Evolutionary conservation across 1,284 basidiomycete species (phyloP).

Genomic region (Lentinula novae-zelandiae): DNA sequence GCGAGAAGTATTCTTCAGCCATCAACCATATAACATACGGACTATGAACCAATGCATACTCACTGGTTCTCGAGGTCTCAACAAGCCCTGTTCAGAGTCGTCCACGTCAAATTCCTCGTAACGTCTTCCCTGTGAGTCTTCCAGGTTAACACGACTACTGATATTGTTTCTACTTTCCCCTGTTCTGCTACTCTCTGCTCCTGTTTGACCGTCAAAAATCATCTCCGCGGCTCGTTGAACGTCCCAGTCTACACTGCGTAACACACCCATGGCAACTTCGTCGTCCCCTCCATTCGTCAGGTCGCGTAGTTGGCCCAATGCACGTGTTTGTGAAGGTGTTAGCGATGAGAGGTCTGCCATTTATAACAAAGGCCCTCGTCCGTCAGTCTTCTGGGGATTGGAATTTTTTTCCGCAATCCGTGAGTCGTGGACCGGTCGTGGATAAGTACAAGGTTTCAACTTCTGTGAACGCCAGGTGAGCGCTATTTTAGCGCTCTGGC

Average conservation of each 20-base stretch:
- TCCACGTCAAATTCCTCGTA: slow-evolving; percentile 48
- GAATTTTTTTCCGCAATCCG: no score
- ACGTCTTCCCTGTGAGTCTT: slow-evolving; percentile 2
- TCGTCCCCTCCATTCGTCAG: slow-evolving; percentile 56
- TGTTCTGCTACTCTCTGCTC: slow-evolving; percentile 14
- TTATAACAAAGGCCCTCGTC: neutral
- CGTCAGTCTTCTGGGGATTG: no score
- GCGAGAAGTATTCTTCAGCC: slow-evolving; percentile 8
- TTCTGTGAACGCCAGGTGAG: no score
- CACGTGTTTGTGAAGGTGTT: slow-evolving; percentile 36
- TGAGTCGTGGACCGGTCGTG: no score
- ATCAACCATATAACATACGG: neutral
- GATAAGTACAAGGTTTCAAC: no score
- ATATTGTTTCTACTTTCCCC: neutral
- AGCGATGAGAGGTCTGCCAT: neutral
- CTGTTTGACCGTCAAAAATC: slow-evolving; percentile 41
- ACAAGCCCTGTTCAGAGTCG: slow-evolving; percentile 40
- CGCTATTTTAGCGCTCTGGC: no score
- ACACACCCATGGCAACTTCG: slow-evolving; percentile 52
- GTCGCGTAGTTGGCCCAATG: slow-evolving; percentile 50
- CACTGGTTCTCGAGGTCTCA: neutral
- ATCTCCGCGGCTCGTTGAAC: slow-evolving; percentile 62
- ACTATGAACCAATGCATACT: neutral
- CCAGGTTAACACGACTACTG: neutral
- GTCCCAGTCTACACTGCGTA: slow-evolving; percentile 66